Evolutionary conservation across 2,329 filamentous ascomycete species (phyloP).

Genomic region (Drechslerella stenobrocha): DNA sequence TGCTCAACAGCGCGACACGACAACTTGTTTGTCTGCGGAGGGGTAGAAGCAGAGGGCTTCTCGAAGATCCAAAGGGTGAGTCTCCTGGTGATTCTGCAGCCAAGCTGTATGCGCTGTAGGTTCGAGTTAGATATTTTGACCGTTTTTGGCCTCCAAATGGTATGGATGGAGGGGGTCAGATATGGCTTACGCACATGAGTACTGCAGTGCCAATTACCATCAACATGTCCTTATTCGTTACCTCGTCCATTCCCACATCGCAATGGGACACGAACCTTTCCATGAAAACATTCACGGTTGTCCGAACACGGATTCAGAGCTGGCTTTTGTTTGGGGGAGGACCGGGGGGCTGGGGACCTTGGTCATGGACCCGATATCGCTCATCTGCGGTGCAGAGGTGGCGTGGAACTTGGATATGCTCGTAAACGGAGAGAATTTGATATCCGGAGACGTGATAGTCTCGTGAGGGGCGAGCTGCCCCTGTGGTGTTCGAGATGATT

Average conservation of each 20-base stretch:
- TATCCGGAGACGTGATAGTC: too few species aligned
- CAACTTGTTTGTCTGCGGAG: slow-evolving; percentile 7
- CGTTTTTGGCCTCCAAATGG: too few species aligned
- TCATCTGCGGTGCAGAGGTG: neutral
- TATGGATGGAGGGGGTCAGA: too few species aligned
- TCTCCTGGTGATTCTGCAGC: slow-evolving; percentile 1
- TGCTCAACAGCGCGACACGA: slow-evolving; percentile 2
- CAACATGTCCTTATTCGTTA: slow-evolving; percentile 6
- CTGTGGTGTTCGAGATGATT: too few species aligned
- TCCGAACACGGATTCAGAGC: slow-evolving; percentile 12
- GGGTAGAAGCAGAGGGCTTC: neutral
- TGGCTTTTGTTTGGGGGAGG: slow-evolving; percentile 16
- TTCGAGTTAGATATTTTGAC: neutral
- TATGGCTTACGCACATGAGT: slow-evolving; percentile 18
- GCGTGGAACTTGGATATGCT: slow-evolving; percentile 1
- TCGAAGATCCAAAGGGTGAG: neutral
- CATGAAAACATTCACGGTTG: neutral
- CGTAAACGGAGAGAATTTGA: neutral
- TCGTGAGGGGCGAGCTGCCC: too few species aligned
- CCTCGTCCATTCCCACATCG: neutral
- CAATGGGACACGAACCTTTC: slow-evolving; percentile 7
- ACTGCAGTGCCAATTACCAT: slow-evolving; percentile 11
- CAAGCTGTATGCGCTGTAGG: slow-evolving; percentile 8
- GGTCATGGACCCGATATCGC: neutral
- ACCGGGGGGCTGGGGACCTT: neutral